phyloP scores from a whole-genome alignment of 129 eudicot species.

The Arctium minus region DNA sequence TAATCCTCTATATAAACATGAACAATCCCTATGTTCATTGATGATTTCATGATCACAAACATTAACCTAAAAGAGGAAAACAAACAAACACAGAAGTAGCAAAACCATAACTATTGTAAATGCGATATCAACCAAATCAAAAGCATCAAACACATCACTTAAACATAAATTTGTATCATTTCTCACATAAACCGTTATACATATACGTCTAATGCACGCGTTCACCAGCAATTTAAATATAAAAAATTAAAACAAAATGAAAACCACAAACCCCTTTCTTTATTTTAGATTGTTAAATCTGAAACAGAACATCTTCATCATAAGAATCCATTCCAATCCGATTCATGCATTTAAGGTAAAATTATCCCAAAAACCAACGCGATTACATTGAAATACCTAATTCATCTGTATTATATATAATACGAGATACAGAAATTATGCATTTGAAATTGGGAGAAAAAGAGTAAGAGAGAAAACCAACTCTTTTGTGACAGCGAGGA shows the following conservation, averaged over 20 bases:
- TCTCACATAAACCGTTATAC: neutral
- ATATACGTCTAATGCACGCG: neutral
- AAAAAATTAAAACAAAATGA: neutral
- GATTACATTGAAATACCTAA: neutral
- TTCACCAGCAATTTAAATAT: neutral
- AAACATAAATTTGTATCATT: neutral
- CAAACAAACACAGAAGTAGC: neutral
- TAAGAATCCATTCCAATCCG: neutral
- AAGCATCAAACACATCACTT: neutral
- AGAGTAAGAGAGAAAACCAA: conserved; percentile 24
- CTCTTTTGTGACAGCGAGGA: conserved; percentile 84
- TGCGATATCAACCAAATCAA: neutral
- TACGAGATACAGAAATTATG: neutral
- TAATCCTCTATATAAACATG: neutral
- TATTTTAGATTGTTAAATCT: neutral
- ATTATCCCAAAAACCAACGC: neutral
- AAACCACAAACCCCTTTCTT: neutral
- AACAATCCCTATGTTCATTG: neutral
- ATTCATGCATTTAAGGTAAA: neutral
- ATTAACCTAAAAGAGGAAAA: neutral
- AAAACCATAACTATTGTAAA: neutral
- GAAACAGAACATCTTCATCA: neutral
- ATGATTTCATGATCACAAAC: neutral
- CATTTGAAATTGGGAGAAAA: neutral
- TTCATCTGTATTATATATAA: neutral